Conservation (phyloP, 257 asterid species). For the Przewalskia tangutica region DNA sequence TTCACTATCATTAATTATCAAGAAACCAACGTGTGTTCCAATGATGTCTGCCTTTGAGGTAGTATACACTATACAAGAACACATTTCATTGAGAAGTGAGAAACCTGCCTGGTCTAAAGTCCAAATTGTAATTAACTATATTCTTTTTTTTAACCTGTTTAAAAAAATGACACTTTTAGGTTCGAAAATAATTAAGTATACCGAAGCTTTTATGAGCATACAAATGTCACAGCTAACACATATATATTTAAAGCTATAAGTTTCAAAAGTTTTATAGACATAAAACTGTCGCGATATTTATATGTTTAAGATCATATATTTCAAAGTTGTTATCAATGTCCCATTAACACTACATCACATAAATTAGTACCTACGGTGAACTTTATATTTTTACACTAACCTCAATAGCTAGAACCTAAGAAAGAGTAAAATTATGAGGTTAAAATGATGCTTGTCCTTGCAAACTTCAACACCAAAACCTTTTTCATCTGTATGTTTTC, state of each 20-base stretch:
- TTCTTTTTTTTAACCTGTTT: too few relatives aligned
- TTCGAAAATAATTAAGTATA: too few relatives aligned
- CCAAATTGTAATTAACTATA: neutral
- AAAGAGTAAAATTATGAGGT: constrained; percentile 25
- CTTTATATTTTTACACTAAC: neutral
- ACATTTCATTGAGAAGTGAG: constrained; percentile 10
- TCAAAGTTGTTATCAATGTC: too few relatives aligned
- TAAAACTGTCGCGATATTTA: too few relatives aligned
- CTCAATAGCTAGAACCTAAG: neutral
- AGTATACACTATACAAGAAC: constrained; percentile 13
- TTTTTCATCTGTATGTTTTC: neutral
- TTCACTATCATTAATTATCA: neutral
- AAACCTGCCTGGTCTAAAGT: constrained; percentile 14
- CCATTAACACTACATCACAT: too few relatives aligned
- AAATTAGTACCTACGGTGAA: too few relatives aligned
- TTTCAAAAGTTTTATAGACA: too few relatives aligned
- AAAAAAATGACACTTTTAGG: too few relatives aligned
- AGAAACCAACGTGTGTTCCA: constrained; percentile 39
- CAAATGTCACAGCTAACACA: too few relatives aligned
- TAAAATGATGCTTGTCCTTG: constrained; percentile 31
- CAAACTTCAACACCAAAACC: constrained; percentile 3
- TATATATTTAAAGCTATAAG: too few relatives aligned
- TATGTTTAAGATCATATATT: too few relatives aligned
- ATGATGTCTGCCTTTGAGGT: constrained; percentile 53
- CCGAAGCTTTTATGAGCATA: too few relatives aligned